Conservation (phyloP, 2,329 filamentous ascomycete genomes). For the Cladosporium sp. region DNA sequence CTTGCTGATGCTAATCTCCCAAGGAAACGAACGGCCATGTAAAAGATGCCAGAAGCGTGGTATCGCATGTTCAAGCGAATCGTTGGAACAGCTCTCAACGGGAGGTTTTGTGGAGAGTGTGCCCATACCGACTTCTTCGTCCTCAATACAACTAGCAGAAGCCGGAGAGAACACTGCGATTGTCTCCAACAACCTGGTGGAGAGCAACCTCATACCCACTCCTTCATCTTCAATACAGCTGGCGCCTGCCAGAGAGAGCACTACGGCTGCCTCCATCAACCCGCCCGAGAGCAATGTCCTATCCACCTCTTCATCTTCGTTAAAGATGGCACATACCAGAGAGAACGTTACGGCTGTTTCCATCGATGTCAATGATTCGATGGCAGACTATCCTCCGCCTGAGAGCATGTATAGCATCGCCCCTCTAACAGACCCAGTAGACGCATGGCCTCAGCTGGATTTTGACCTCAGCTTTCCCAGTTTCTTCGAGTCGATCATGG, state of each 20-base stretch:
- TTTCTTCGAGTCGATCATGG: constrained; percentile 31
- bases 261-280: not conserved
- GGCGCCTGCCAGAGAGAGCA: not conserved
- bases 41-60: constrained; percentile 28
- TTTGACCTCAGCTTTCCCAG: constrained; percentile 23
- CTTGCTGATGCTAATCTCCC: not conserved
- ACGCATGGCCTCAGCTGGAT: constrained; percentile 5
- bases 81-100: constrained; percentile 3
- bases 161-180: not conserved
- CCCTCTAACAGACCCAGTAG: not conserved
- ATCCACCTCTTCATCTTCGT: not conserved
- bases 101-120: not conserved
- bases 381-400: not conserved
- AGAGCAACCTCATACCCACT: not conserved
- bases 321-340: not conserved
- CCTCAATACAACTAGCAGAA: not conserved
- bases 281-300: not conserved
- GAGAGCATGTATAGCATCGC: constrained; percentile 11
- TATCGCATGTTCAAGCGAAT: constrained; percentile 23
- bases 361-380: not conserved
- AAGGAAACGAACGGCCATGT: constrained; percentile 35
- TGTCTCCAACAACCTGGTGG: not conserved
- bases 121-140: not conserved
- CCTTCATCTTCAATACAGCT: not conserved
- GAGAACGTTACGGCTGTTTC: not conserved